Evolutionary conservation across 2,329 filamentous ascomycete genomes (phyloP), one percentile per base, ranked within the genome.

Genomic region (Fonsecaea pugnacius): DNA sequence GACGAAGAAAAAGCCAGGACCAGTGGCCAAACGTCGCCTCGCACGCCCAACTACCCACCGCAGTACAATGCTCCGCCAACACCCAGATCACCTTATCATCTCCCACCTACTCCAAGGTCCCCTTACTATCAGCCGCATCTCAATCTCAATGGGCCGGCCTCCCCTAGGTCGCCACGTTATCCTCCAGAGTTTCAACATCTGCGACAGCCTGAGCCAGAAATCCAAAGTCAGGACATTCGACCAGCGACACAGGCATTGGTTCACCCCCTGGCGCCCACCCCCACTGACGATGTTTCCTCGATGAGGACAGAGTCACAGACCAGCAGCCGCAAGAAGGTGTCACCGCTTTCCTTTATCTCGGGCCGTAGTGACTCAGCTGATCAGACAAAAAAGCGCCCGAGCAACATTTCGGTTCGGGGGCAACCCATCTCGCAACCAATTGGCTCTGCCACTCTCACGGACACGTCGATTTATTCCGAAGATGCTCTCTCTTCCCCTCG

Each of bases 401-500:
- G 74, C 2, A 73, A 73, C 30, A 65, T 78, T 50, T 74, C 75
- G 7, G 74, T 87, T 52, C 83, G 83, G 58, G 84, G 84, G 64
- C 77, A 87, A 40, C 80, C 82, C 64, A 88, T 88, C 69, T 86
- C 84, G 21, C 80, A 83, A 7, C 85, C 85, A 1, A 75, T 86
- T 43, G 74, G 74, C 35, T 80, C 79, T 1, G 79, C 80, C 10
- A 78, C 81, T 16, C 76, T 78, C 27, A 77, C 77, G 63, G 75
- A 78, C 0, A 75, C 75, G 30, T 74, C 76, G 3, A 76, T 81
- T 54, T 82, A 82, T 65, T 75, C 79, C 14, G 79, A 81, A 24
- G 79, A 77, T n/a, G 79, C 83, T n/a, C 83, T 85, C 1, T 76
- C 87, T 3, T 85, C 84, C 1, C 85, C 85, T 8, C 79, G 84